phyloP scores from a whole-genome alignment of 345 rosid species.

The Citrus unshiu region DNA sequence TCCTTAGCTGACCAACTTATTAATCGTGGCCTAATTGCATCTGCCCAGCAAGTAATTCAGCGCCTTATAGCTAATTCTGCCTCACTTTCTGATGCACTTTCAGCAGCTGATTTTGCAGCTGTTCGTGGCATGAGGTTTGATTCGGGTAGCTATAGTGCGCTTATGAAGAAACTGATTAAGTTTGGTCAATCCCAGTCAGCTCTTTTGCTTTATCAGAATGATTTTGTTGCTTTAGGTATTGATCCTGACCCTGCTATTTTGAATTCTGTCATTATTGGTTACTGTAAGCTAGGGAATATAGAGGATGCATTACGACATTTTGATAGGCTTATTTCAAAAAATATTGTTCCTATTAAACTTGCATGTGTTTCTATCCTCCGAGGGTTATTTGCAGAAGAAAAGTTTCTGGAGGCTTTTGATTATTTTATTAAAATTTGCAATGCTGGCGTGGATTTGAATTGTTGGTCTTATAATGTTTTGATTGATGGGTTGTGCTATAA shows the following conservation, averaged over 20 bases:
- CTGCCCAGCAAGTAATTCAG: slow-evolving; percentile 42
- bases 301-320: slow-evolving; percentile 50
- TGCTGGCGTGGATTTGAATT: slow-evolving; percentile 31
- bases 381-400: slow-evolving; percentile 34
- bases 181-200: slow-evolving; percentile 42
- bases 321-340: slow-evolving; percentile 36
- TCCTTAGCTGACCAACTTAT: slow-evolving; percentile 44
- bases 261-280: slow-evolving; percentile 48
- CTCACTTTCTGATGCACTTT: slow-evolving; percentile 37
- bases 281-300: slow-evolving; percentile 44
- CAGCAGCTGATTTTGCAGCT: slow-evolving; percentile 33
- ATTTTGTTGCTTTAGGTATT: slow-evolving; percentile 37
- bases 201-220: slow-evolving; percentile 30
- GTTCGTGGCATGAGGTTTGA: slow-evolving; percentile 43
- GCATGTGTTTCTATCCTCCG: slow-evolving; percentile 39
- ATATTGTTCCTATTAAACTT: slow-evolving; percentile 27
- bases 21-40: slow-evolving; percentile 34
- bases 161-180: slow-evolving; percentile 42
- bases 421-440: slow-evolving; percentile 29
- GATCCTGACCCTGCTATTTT: slow-evolving; percentile 38
- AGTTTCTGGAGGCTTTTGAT: slow-evolving; percentile 47
- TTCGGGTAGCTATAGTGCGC: slow-evolving; percentile 21
- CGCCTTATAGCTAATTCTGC: slow-evolving; percentile 32
- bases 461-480: slow-evolving; percentile 43
- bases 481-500: slow-evolving; percentile 43